Evolutionary conservation across 108 stramenopile species (phyloP), one percentile per base, ranked within the genome.

Genomic region (Parietichytrium sp.): DNA sequence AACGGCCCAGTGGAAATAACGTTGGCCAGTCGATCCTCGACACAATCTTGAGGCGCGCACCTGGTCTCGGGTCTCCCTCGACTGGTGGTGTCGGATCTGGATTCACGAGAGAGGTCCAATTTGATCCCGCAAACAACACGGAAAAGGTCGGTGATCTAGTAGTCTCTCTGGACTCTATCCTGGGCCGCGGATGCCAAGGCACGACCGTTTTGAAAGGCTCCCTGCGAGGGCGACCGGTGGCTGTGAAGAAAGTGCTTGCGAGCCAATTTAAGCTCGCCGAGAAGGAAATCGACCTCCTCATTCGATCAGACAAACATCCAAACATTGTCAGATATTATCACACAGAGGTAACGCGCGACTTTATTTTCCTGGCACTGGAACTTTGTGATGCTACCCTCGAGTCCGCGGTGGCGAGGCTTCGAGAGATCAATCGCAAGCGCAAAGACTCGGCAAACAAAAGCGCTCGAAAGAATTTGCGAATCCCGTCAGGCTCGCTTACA

Each of bases 241-340:
- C 80, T 12, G 80, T 81, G 80, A 81, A 81, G 30, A 52, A 54
- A 26, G 52, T 81, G 20, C 29, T 81, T 4, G 33, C 36, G 23
- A 81, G 80, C 47, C 52, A 54, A 10, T 81, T 54, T 29, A 10
- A 81, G 51, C 52, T 61, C 1, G 80, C 80, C 16, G 23, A 81
- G 55, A 51, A 52, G 55, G 80, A 81, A 25, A 54, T 81, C 8
- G 55, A 81, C 80, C 48, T 84, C 18, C 55, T 84, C 29, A 82
- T 55, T 38, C 47, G 38, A 16, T 33, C 78, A 26, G 36, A 83
- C 47, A 84, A 85, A 18, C 88, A 89, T 48, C 84, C 88, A 10
- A 88, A 88, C 52, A 85, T 89, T 29, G 89, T 89, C 16, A 86
- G 88, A 12, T 89, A 89, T 31, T 89, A 84, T 45, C 49, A 83